phyloP scores from a whole-genome alignment of 148 eudicot genomes.

The Bassia scoparia region DNA sequence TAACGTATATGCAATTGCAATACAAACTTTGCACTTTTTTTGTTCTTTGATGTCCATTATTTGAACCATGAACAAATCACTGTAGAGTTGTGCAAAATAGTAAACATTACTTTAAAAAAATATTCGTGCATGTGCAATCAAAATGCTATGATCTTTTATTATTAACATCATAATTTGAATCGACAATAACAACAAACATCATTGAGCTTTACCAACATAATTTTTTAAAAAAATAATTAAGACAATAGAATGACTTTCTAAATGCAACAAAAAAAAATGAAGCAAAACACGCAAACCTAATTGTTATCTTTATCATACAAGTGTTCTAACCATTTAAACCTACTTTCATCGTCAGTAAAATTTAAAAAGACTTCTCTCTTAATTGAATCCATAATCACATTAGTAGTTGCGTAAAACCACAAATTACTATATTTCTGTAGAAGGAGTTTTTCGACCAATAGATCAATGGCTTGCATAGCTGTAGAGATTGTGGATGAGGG shows the following conservation, averaged over 20 bases:
- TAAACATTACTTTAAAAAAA: no score
- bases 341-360: neutral
- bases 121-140: no score
- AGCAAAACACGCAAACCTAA: no score
- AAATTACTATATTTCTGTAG: neutral
- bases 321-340: neutral
- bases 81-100: no score
- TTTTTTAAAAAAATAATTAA: no score
- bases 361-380: neutral
- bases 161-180: no score
- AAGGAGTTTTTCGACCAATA: neutral
- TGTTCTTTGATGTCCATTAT: neutral
- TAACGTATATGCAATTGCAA: neutral
- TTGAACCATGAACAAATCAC: no score
- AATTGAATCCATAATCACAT: neutral
- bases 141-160: no score
- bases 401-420: neutral
- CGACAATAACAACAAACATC: no score
- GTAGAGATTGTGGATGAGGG: neutral
- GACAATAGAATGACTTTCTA: no score
- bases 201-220: no score
- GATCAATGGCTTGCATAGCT: neutral
- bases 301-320: neutral
- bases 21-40: neutral
- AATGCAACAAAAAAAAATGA: no score